A percentile compares a stretch with the other conserved stretches of the same genome.
phyloP scores from a whole-genome alignment of 257 asterid species.

The Solanum ahanhuiri region DNA sequence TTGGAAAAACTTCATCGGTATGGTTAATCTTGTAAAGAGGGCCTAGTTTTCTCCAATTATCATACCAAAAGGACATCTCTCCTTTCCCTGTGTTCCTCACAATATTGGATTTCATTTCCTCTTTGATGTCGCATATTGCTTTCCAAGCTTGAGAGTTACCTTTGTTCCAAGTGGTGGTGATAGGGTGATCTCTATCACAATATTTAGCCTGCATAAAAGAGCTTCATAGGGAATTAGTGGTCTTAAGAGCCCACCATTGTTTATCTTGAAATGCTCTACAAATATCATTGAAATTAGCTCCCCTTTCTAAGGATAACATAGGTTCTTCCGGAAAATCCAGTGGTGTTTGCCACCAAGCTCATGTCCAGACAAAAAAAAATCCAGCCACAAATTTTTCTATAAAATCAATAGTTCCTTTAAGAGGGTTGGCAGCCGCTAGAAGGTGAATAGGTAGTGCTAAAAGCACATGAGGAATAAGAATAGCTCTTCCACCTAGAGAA shows the following conservation, averaged over 20 bases:
- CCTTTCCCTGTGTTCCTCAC: neutral
- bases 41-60: neutral
- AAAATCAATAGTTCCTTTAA: no score
- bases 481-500: neutral
- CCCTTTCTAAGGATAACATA: no score
- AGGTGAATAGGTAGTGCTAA: neutral
- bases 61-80: neutral
- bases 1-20: neutral
- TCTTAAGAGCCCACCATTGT: no score
- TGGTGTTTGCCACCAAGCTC: no score
- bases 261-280: no score
- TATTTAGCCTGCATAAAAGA: no score
- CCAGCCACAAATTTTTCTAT: neutral
- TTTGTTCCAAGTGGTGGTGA: neutral
- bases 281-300: no score
- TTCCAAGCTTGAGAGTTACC: neutral
- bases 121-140: neutral
- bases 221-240: no score
- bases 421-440: neutral
- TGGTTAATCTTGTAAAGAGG: neutral
- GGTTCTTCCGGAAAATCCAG: neutral
- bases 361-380: no score
- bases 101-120: neutral
- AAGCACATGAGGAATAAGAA: neutral
- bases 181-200: neutral